Evolutionary conservation across 805 yeast species (phyloP).

Genomic region (Cyberlindnera xylosilytica): DNA sequence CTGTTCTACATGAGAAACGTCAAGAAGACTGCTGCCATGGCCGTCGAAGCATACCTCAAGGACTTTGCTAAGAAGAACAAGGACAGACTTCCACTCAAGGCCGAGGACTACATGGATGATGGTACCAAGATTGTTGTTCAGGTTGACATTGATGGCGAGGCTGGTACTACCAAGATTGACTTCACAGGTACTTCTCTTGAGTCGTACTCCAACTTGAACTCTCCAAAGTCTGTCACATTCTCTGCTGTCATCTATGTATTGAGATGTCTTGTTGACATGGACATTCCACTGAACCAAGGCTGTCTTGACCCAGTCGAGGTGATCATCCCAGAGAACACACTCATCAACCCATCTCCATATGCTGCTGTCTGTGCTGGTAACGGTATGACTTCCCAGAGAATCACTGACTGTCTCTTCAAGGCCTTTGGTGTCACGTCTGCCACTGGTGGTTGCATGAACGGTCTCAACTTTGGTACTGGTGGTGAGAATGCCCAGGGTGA

Average conservation of each 20-base stretch:
- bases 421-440: slow-evolving; percentile 57
- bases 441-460: slow-evolving; percentile 57
- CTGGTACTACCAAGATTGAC: slow-evolving; percentile 45
- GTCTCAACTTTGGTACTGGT: slow-evolving; percentile 53
- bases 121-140: slow-evolving; percentile 47
- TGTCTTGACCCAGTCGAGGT: slow-evolving; percentile 72
- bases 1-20: slow-evolving; percentile 46
- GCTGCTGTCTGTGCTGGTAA: slow-evolving; percentile 49
- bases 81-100: slow-evolving; percentile 35
- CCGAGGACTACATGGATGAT: slow-evolving; percentile 52
- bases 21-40: slow-evolving; percentile 44
- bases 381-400: slow-evolving; percentile 55
- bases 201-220: slow-evolving; percentile 50
- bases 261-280: slow-evolving; percentile 65
- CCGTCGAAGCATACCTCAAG: slow-evolving; percentile 36
- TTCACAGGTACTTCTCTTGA: slow-evolving; percentile 52
- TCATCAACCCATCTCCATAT: slow-evolving; percentile 39
- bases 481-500: slow-evolving; percentile 37
- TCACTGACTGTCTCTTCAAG: slow-evolving; percentile 49
- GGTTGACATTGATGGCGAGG: slow-evolving; percentile 37
- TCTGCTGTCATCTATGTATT: slow-evolving; percentile 53
- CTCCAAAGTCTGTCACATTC: slow-evolving; percentile 51
- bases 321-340: slow-evolving; percentile 32
- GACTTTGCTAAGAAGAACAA: slow-evolving; percentile 40
- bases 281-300: slow-evolving; percentile 92